Percentiles rank a stretch among this genome's conserved stretches.
These are phyloP conservation scores for Lactuca sativa DNA, from an alignment of 129 eudicot species.

Conservation along the genomic window DNA sequence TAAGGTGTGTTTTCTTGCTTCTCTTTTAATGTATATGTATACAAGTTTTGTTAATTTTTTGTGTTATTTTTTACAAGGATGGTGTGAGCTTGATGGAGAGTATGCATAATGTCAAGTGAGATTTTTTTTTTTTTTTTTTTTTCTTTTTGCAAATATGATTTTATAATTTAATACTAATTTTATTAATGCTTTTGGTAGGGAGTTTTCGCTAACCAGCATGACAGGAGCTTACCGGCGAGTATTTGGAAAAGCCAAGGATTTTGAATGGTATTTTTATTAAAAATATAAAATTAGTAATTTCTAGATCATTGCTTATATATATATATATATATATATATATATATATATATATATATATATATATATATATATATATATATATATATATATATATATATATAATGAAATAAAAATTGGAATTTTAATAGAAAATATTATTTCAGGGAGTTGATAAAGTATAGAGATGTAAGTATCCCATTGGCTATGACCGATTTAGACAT, in stretches of 20 bases:
- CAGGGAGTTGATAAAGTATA: slow-evolving; percentile 79
- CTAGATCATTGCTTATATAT: slow-evolving; percentile 6
- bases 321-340: too few relatives aligned
- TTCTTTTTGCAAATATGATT: slow-evolving; percentile 9
- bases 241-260: slow-evolving; percentile 84
- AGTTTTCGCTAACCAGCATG: slow-evolving; percentile 81
- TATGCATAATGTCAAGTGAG: slow-evolving; percentile 76
- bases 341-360: too few relatives aligned
- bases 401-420: neutral
- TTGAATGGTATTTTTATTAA: slow-evolving; percentile 56
- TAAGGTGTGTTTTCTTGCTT: slow-evolving; percentile 49
- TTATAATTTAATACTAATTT: slow-evolving; percentile 13
- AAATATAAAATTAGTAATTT: neutral
- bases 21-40: neutral
- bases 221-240: slow-evolving; percentile 90
- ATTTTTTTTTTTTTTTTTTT: neutral
- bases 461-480: slow-evolving; percentile 68
- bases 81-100: slow-evolving; percentile 70
- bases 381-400: too few relatives aligned
- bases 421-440: neutral
- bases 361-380: too few relatives aligned
- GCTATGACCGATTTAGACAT: slow-evolving; percentile 72
- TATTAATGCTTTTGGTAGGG: slow-evolving; percentile 37
- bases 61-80: too few relatives aligned
- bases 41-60: neutral